Conservation (phyloP, 441 rosid genomes). For the Jatropha multifida region DNA sequence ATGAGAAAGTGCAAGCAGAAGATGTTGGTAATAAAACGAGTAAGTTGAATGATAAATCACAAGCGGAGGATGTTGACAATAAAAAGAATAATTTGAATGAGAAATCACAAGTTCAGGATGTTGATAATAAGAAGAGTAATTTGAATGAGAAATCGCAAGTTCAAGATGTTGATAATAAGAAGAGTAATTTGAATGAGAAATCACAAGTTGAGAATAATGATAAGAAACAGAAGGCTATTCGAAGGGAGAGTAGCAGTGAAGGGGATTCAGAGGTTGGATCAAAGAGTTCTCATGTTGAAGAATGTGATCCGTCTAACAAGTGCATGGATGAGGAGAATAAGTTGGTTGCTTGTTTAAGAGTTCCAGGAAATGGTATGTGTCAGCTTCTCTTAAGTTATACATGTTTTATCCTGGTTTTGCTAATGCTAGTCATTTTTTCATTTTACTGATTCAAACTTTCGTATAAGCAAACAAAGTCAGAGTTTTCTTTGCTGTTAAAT, state of each 20-base stretch:
- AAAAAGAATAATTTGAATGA: too few relatives aligned
- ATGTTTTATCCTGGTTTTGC: neutral
- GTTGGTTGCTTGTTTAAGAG: slow-evolving; percentile 74
- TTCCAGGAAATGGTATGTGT: slow-evolving; percentile 67
- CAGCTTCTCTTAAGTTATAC: neutral
- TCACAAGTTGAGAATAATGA: slow-evolving; percentile 5
- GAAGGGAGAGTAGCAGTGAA: slow-evolving; percentile 22
- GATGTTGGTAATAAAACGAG: neutral
- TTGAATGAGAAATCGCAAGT: neutral
- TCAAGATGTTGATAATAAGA: neutral
- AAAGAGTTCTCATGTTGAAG: slow-evolving; percentile 43
- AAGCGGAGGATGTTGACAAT: slow-evolving; percentile 4
- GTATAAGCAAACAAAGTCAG: neutral
- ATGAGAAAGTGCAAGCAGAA: neutral
- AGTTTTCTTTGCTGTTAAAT: neutral
- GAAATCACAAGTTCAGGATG: too few relatives aligned
- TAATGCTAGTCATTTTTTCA: neutral
- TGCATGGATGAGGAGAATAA: slow-evolving; percentile 51
- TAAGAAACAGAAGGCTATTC: slow-evolving; percentile 19
- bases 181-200: slow-evolving; percentile 10
- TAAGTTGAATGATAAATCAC: neutral
- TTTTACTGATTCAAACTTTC: neutral
- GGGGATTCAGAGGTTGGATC: slow-evolving; percentile 18
- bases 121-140: neutral
- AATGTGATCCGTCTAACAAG: slow-evolving; percentile 66